Conservation (phyloP, 1,284 basidiomycete genomes). For the Porodaedalea pini region DNA sequence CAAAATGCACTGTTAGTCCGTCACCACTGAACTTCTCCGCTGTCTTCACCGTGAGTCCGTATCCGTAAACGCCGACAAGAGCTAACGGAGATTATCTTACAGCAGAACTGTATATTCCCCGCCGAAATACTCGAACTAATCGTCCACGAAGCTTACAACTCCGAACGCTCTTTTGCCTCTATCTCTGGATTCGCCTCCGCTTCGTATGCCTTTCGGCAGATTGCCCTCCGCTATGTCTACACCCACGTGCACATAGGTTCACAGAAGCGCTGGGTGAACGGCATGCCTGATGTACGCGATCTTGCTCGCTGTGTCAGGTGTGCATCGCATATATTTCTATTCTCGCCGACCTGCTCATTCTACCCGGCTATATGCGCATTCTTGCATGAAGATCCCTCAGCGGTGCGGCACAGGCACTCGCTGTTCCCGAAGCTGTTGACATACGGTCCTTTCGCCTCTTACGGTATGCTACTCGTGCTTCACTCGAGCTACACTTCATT, state of each 20-base stretch:
- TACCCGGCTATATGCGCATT: neutral
- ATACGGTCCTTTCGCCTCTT: slow-evolving; percentile 15
- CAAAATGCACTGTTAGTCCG: slow-evolving; percentile 12
- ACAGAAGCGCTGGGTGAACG: slow-evolving; percentile 13
- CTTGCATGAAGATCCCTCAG: slow-evolving; percentile 10
- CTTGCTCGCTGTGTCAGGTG: slow-evolving; percentile 14
- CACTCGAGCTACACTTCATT: neutral
- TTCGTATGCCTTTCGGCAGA: slow-evolving; percentile 15
- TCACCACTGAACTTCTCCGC: slow-evolving; percentile 1
- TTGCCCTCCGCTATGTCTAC: slow-evolving; percentile 14
- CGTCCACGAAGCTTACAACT: slow-evolving; percentile 5
- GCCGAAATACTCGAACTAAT: slow-evolving; percentile 19
- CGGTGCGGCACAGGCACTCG: slow-evolving; percentile 13
- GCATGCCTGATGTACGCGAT: slow-evolving; percentile 14
- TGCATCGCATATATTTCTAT: neutral
- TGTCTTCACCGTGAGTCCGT: slow-evolving; percentile 7
- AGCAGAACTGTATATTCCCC: slow-evolving; percentile 16
- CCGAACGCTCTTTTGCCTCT: slow-evolving; percentile 10
- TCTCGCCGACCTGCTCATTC: neutral
- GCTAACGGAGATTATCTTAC: neutral
- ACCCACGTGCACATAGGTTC: slow-evolving; percentile 14
- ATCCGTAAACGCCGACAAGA: neutral
- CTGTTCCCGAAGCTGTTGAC: slow-evolving; percentile 7
- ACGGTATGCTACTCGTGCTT: slow-evolving; percentile 2
- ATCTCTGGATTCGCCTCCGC: slow-evolving; percentile 20